phyloP scores from a whole-genome alignment of 768 basidiomycete species.

The Kockovaella imperatae region DNA sequence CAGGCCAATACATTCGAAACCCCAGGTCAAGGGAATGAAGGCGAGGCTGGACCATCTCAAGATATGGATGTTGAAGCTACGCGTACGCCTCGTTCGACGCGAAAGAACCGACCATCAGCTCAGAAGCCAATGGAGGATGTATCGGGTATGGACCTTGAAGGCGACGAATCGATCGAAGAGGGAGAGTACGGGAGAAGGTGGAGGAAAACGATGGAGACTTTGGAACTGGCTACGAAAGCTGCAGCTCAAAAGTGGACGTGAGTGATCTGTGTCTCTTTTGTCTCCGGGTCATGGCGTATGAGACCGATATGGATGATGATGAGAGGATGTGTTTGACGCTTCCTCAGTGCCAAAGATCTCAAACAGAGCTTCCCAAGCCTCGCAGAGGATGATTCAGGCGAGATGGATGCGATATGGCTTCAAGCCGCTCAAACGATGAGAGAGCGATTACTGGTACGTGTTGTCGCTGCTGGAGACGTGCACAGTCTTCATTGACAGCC shows the following conservation, averaged over 20 bases:
- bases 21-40: background rate
- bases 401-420: too few species aligned
- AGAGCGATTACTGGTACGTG: too few species aligned
- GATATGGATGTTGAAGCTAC: too few species aligned
- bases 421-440: too few species aligned
- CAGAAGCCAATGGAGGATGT: conserved; percentile 3
- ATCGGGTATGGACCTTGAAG: conserved; percentile 1
- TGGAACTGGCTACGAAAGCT: conserved; percentile 35
- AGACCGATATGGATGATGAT: conserved; percentile 6
- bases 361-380: conserved; percentile 22
- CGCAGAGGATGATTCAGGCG: too few species aligned
- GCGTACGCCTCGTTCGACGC: conserved; percentile 8
- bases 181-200: conserved; percentile 32
- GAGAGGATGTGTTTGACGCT: too few species aligned
- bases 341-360: conserved; percentile 22
- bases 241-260: conserved; percentile 43
- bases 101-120: background rate
- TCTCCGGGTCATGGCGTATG: background rate
- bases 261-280: conserved; percentile 12
- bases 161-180: background rate
- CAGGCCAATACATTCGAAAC: conserved; percentile 1
- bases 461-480: too few species aligned
- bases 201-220: conserved; percentile 25
- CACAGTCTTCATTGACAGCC: too few species aligned
- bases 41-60: too few species aligned